These are phyloP conservation scores for Diospyros kaki DNA, from an alignment of 148 eudicot species.

Conservation along the genomic window DNA sequence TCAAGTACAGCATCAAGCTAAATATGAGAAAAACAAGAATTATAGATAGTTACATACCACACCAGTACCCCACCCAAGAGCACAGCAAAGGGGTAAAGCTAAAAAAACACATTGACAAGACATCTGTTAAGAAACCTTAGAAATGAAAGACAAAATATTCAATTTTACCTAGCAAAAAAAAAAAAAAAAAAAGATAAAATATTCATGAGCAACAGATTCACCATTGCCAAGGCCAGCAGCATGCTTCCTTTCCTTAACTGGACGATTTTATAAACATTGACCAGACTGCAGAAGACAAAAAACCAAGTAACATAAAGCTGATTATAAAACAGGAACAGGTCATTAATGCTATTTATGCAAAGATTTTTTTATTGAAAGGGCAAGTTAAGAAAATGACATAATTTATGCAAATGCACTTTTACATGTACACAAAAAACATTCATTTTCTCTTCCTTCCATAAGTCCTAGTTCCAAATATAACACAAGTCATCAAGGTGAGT, in stretches of 20 bases:
- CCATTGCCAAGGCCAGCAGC: constrained; percentile 92
- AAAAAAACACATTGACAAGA: constrained; percentile 21
- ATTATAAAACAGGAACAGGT: constrained; percentile 7
- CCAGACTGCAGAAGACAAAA: constrained; percentile 46
- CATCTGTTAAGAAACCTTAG: not conserved
- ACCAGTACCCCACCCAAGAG: constrained; percentile 71
- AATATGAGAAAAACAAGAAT: constrained; percentile 5
- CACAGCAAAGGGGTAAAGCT: constrained; percentile 83
- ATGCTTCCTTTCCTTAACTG: constrained; percentile 78
- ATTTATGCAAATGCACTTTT: too few relatives aligned
- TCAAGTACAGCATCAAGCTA: constrained; percentile 2
- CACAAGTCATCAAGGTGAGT: not conserved
- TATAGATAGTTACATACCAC: constrained; percentile 45
- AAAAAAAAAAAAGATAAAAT: not conserved
- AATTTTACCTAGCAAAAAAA: not conserved
- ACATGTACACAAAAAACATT: too few relatives aligned
- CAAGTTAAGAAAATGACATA: too few relatives aligned
- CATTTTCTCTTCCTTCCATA: too few relatives aligned
- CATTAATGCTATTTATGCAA: too few relatives aligned
- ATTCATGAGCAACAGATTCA: constrained; percentile 20
- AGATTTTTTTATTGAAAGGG: too few relatives aligned
- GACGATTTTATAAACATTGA: constrained; percentile 69
- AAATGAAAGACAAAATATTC: not conserved
- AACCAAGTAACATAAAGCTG: constrained; percentile 15
- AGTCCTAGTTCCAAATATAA: too few relatives aligned